A percentile compares a stretch with the other conserved stretches of the same genome.
Conservation (phyloP, 228 moss, liverwort and hornwort species). For the Sphagnum fallax region DNA sequence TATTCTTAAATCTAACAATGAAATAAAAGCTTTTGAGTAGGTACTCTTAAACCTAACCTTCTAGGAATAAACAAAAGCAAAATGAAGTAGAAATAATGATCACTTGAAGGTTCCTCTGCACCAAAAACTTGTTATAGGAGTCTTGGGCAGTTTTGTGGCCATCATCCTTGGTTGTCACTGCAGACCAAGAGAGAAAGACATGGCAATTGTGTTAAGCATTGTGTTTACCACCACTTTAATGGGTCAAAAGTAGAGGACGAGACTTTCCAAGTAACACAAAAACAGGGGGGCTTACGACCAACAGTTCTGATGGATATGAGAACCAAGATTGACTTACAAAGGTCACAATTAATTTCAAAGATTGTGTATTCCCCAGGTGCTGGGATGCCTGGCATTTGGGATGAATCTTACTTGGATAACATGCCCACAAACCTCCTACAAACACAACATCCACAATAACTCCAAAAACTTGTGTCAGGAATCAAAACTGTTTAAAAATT, state of each 20-base stretch:
- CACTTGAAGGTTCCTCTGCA: background rate
- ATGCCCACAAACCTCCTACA: background rate
- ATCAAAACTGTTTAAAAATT: too few relatives aligned
- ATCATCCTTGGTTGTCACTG: constrained; percentile 86
- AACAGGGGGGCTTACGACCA: background rate
- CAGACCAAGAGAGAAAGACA: background rate
- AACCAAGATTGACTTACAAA: constrained; percentile 30
- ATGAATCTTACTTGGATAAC: background rate
- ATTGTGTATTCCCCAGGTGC: constrained; percentile 67
- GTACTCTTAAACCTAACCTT: too few relatives aligned
- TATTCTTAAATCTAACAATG: too few relatives aligned
- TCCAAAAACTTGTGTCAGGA: too few relatives aligned
- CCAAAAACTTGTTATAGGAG: constrained; percentile 82
- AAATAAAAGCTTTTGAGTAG: too few relatives aligned
- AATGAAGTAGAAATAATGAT: background rate
- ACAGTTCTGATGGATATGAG: background rate
- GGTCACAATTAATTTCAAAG: constrained; percentile 92
- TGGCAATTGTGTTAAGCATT: background rate
- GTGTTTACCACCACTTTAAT: too few relatives aligned
- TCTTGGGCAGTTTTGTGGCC: constrained; percentile 68
- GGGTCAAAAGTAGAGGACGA: too few relatives aligned
- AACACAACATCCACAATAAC: background rate
- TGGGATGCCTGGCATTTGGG: constrained; percentile 81
- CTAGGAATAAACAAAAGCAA: background rate
- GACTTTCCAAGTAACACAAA: background rate